Percentiles rank a stretch among this genome's conserved stretches.
These are phyloP conservation scores for Mycena pura DNA, from an alignment of 768 basidiomycete species.

Conservation along the genomic window DNA sequence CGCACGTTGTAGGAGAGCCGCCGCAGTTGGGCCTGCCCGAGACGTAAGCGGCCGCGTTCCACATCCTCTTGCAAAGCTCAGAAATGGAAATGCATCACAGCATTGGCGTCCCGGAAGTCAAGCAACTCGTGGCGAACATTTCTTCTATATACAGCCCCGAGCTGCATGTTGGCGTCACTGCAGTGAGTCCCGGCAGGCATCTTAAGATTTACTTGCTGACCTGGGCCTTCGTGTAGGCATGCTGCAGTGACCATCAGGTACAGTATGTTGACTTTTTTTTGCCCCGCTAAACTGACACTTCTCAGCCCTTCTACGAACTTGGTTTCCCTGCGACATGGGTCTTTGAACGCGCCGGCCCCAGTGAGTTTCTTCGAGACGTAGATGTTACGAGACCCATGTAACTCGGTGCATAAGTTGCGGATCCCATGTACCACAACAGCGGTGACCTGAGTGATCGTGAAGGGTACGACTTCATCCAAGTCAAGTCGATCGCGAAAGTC, in stretches of 20 bases:
- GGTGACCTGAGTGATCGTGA: conserved; percentile 83
- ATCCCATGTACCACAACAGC: conserved; percentile 91
- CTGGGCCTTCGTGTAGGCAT: conserved; percentile 52
- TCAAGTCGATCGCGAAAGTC: conserved; percentile 86
- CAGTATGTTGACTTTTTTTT: background rate
- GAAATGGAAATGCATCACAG: too few relatives aligned
- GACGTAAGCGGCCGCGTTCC: conserved; percentile 48
- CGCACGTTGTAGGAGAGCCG: conserved; percentile 68
- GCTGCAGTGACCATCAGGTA: conserved; percentile 93
- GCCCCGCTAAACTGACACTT: background rate
- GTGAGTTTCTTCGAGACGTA: conserved; percentile 42
- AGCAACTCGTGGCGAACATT: conserved; percentile 76
- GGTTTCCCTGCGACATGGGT: conserved; percentile 89
- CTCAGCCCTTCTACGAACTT: conserved; percentile 77
- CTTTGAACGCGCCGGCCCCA: conserved; percentile 85
- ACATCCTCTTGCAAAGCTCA: background rate
- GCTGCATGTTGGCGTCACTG: conserved; percentile 69
- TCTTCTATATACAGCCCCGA: conserved; percentile 85
- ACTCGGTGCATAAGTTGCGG: conserved; percentile 63
- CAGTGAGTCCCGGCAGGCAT: conserved; percentile 45
- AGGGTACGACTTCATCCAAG: conserved; percentile 85
- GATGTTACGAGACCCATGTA: conserved; percentile 91
- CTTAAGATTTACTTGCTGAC: background rate
- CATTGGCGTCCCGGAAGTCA: conserved; percentile 79
- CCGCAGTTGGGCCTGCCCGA: conserved; percentile 83